A percentile compares a stretch with the other conserved stretches of the same genome.
Evolutionary conservation across 208 protist genomes (phyloP).

Genomic region (Crithidia bombi): DNA sequence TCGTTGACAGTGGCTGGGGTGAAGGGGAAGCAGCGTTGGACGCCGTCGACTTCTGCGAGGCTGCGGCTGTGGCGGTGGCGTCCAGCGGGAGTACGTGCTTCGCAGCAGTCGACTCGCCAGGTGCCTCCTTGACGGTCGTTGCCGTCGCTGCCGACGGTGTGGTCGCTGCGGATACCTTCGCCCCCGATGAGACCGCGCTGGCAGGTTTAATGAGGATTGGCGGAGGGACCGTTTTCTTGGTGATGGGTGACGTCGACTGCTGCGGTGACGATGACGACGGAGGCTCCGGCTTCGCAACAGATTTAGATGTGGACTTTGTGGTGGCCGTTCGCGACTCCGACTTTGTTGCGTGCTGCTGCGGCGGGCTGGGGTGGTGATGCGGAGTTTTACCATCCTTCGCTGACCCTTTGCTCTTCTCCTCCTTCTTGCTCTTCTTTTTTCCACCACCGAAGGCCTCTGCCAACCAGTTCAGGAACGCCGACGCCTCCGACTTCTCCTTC

Average conservation of each 20-base stretch:
- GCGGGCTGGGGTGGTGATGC: too few relatives aligned
- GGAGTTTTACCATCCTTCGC: background rate
- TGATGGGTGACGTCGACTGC: background rate
- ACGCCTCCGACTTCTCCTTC: background rate
- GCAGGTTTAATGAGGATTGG: background rate
- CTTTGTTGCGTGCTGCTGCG: background rate
- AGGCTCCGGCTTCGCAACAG: constrained; percentile 1
- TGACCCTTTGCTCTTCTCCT: background rate
- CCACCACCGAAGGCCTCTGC: constrained; percentile 10
- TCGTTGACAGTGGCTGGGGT: constrained; percentile 4
- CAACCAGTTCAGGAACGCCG: constrained; percentile 13
- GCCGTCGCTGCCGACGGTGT: too few relatives aligned
- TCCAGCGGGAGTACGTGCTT: background rate
- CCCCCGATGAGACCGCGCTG: background rate
- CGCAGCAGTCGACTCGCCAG: background rate
- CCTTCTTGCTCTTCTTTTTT: constrained; percentile 13
- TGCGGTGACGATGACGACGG: background rate
- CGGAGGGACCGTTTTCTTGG: background rate
- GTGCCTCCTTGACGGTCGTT: too few relatives aligned
- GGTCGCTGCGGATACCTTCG: background rate
- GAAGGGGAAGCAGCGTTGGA: background rate
- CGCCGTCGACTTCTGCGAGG: background rate
- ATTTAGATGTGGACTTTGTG: background rate
- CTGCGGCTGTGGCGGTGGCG: background rate
- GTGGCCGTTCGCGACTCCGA: background rate